A percentile compares a stretch with the other conserved stretches of the same genome.
phyloP scores from a whole-genome alignment of 805 yeast species.

The Myxozyma lipomycoides region DNA sequence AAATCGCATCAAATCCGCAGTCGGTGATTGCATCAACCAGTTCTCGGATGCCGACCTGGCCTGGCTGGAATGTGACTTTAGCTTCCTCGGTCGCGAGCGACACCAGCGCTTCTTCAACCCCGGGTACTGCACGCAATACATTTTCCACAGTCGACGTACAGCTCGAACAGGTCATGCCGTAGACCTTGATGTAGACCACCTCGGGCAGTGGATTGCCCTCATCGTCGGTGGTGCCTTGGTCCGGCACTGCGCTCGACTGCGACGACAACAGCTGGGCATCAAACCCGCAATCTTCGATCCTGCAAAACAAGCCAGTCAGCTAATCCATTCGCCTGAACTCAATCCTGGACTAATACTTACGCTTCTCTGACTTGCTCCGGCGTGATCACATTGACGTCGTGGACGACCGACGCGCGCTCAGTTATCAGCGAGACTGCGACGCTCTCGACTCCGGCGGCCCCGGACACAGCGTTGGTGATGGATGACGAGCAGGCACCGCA shows the following conservation, averaged over 20 bases:
- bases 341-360: constrained; percentile 14
- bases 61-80: constrained; percentile 49
- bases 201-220: constrained; percentile 10
- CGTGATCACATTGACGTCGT: constrained; percentile 38
- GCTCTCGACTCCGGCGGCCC: constrained; percentile 48
- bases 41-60: constrained; percentile 57
- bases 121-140: constrained; percentile 45
- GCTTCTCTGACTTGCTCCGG: constrained; percentile 43
- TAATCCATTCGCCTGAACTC: not conserved
- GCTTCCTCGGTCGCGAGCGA: constrained; percentile 55
- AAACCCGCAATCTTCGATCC: constrained; percentile 75
- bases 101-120: constrained; percentile 50
- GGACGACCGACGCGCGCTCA: constrained; percentile 61
- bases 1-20: constrained; percentile 52
- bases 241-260: constrained; percentile 8
- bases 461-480: constrained; percentile 52
- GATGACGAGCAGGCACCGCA: constrained; percentile 80
- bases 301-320: constrained; percentile 12
- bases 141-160: constrained; percentile 50
- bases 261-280: constrained; percentile 43
- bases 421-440: constrained; percentile 71
- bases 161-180: constrained; percentile 61
- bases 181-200: constrained; percentile 34
- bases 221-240: constrained; percentile 9
- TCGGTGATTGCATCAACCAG: constrained; percentile 53